Percentiles rank a stretch among this genome's conserved stretches.
These are phyloP conservation scores for Aspergillus homomorphus DNA, from an alignment of 495 filamentous ascomycete species.

Conservation along the genomic window DNA sequence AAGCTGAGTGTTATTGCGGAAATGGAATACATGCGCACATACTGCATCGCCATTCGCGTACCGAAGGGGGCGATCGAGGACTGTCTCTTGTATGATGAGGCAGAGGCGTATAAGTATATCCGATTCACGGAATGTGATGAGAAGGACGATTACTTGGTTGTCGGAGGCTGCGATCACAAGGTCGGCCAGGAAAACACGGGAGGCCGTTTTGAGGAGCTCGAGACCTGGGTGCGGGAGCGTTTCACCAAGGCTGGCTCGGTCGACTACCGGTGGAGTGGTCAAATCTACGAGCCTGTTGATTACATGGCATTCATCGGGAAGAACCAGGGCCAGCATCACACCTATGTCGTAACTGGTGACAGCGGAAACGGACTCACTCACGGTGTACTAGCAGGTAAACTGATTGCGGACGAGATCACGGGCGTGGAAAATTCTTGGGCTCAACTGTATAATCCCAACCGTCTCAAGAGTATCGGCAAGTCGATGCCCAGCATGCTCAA, in stretches of 20 bases:
- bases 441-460: constrained; percentile 46
- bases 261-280: constrained; percentile 57
- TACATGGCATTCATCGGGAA: constrained; percentile 54
- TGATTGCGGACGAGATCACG: constrained; percentile 55
- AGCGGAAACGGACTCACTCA: constrained; percentile 60
- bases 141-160: constrained; percentile 52
- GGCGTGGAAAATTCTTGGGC: constrained; percentile 48
- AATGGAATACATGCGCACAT: constrained; percentile 50
- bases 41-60: constrained; percentile 56
- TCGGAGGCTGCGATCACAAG: constrained; percentile 61
- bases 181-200: constrained; percentile 49
- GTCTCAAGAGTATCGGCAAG: constrained; percentile 34
- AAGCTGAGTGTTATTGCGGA: constrained; percentile 49
- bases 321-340: constrained; percentile 50
- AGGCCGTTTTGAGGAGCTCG: constrained; percentile 46
- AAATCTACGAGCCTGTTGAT: constrained; percentile 56
- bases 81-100: constrained; percentile 53
- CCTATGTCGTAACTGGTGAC: constrained; percentile 56
- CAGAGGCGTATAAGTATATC: constrained; percentile 52
- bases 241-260: constrained; percentile 47
- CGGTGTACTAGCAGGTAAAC: constrained; percentile 48
- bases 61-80: constrained; percentile 50
- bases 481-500: constrained; percentile 29
- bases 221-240: constrained; percentile 49
- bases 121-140: constrained; percentile 50